phyloP scores from a whole-genome alignment of 768 basidiomycete genomes.

The Lactarius tabidus region DNA sequence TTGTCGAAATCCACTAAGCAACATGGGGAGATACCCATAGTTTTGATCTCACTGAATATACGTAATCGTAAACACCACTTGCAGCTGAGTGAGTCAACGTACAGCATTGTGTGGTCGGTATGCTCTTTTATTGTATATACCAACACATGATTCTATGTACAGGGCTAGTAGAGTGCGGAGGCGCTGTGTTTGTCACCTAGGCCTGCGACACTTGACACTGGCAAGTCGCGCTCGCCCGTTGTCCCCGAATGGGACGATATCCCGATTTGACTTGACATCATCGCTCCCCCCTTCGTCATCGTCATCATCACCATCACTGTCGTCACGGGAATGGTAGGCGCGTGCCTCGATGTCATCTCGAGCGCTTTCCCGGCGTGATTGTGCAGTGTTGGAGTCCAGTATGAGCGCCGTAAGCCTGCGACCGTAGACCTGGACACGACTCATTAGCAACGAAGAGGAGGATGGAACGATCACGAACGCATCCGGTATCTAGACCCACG shows the following conservation, averaged over 20 bases:
- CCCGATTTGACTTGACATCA: conserved; percentile 23
- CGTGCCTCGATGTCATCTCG: neutral
- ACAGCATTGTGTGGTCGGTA: too few relatives aligned
- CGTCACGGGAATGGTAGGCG: neutral
- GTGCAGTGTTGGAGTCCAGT: conserved; percentile 34
- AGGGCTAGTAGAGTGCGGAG: neutral
- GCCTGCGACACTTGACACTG: conserved; percentile 44
- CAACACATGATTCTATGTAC: neutral
- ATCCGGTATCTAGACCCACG: conserved; percentile 83
- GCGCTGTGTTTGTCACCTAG: neutral
- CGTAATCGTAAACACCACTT: too few relatives aligned
- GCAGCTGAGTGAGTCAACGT: too few relatives aligned
- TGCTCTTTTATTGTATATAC: too few relatives aligned
- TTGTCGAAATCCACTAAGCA: too few relatives aligned
- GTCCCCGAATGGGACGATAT: conserved; percentile 54
- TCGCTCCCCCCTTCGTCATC: conserved; percentile 29
- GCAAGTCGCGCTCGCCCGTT: conserved; percentile 43
- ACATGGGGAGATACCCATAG: too few relatives aligned
- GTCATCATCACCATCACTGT: conserved; percentile 25
- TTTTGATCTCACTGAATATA: too few relatives aligned
- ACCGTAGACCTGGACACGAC: conserved; percentile 47
- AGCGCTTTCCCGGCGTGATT: neutral
- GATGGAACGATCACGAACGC: conserved; percentile 46
- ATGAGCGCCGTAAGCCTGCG: conserved; percentile 63
- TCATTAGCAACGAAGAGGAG: conserved; percentile 10